phyloP scores from a whole-genome alignment of 441 rosid genomes.

The Erysimum cheiri region DNA sequence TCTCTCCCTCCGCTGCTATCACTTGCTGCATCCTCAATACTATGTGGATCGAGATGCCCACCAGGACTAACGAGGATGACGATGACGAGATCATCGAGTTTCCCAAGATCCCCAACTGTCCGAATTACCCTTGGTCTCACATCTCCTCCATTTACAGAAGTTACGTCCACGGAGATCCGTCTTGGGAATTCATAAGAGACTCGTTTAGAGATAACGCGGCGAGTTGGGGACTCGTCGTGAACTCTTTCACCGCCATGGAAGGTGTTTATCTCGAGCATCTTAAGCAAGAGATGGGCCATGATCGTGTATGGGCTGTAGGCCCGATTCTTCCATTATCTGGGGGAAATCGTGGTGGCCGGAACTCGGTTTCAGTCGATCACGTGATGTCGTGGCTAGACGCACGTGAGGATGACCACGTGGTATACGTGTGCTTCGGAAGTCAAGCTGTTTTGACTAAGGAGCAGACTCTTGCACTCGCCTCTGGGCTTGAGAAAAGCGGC shows the following conservation, averaged over 20 bases:
- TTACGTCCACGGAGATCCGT: constrained; percentile 45
- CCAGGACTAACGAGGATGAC: constrained; percentile 11
- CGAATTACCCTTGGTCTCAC: constrained; percentile 50
- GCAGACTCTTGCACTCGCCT: constrained; percentile 49
- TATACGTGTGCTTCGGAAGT: constrained; percentile 65
- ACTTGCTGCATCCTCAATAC: constrained; percentile 46
- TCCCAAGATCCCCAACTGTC: constrained; percentile 46
- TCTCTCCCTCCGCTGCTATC: constrained; percentile 64
- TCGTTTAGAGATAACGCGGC: constrained; percentile 37
- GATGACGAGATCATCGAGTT: constrained; percentile 38
- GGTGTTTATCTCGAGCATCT: constrained; percentile 52
- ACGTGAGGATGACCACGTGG: constrained; percentile 48
- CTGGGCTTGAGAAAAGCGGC: constrained; percentile 52
- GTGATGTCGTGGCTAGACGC: constrained; percentile 55
- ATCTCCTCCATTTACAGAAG: constrained; percentile 42
- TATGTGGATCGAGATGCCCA: constrained; percentile 55
- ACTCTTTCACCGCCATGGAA: constrained; percentile 51
- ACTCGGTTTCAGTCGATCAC: constrained; percentile 39
- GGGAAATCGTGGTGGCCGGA: constrained; percentile 52
- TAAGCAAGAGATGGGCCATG: constrained; percentile 44
- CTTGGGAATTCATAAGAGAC: constrained; percentile 46
- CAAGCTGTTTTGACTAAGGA: constrained; percentile 46
- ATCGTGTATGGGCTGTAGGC: constrained; percentile 58
- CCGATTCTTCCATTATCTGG: constrained; percentile 44
- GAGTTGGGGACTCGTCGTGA: constrained; percentile 57